Percentiles rank a stretch among this genome's conserved stretches.
Evolutionary conservation across 1,139 yeast species (phyloP).

Genomic region (Groenewaldozyma auringiensis): DNA sequence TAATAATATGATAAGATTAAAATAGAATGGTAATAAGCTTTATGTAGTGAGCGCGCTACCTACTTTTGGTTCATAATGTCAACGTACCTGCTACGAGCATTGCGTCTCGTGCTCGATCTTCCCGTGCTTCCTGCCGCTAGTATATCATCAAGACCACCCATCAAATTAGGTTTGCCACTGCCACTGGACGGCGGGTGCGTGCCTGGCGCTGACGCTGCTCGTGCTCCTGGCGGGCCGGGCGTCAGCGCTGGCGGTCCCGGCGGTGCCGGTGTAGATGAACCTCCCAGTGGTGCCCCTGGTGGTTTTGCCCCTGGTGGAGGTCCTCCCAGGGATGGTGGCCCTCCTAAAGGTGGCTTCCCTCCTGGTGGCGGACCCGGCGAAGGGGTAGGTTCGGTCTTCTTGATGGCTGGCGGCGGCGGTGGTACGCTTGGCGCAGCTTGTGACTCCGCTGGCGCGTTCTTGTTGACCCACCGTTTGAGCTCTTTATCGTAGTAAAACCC

Average conservation of each 20-base stretch:
- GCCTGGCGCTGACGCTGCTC: constrained; percentile 11
- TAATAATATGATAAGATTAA: too few species aligned
- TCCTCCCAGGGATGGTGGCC: constrained; percentile 13
- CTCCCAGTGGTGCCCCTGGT: constrained; percentile 1
- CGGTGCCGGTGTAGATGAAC: constrained; percentile 6
- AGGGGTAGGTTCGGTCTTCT: constrained; percentile 25
- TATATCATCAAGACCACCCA: constrained; percentile 60
- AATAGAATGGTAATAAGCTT: too few species aligned
- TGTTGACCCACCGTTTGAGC: constrained; percentile 80
- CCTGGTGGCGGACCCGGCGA: constrained; percentile 16
- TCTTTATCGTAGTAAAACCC: constrained; percentile 75
- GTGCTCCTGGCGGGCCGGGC: constrained; percentile 4
- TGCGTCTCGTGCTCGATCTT: constrained; percentile 32
- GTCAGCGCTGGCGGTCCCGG: constrained; percentile 14
- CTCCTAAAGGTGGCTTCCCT: constrained; percentile 13
- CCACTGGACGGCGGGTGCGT: constrained; percentile 3
- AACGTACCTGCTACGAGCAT: constrained; percentile 67
- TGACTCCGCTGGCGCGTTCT: constrained; percentile 65
- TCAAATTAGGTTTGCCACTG: constrained; percentile 15
- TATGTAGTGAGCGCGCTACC: too few species aligned
- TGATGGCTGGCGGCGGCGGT: constrained; percentile 56
- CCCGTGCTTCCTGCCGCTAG: constrained; percentile 35
- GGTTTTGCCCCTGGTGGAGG: constrained; percentile 7
- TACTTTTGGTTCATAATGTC: constrained; percentile 54
- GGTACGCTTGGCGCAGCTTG: constrained; percentile 55